Conservation (phyloP, 345 rosid genomes). For the Citrus sp. region DNA sequence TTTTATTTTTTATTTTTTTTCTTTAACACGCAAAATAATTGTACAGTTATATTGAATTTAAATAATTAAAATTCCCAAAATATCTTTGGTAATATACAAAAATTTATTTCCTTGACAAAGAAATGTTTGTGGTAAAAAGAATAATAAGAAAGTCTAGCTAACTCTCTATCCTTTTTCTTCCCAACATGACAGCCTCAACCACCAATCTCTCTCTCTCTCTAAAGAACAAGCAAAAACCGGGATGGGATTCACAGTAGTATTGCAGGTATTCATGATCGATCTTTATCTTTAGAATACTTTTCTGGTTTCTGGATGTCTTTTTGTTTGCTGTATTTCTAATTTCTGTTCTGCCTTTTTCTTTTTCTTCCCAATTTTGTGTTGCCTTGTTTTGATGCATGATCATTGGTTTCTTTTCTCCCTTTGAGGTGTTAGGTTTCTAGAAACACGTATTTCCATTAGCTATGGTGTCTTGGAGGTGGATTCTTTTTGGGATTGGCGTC, state of each 20-base stretch:
- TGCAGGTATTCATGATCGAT: neutral
- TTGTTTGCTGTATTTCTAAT: neutral
- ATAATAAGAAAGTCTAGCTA: neutral
- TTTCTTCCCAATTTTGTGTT: neutral
- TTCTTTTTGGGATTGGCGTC: neutral
- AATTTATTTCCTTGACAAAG: no score
- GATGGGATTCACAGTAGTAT: neutral
- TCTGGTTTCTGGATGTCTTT: neutral
- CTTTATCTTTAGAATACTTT: neutral
- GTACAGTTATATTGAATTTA: no score
- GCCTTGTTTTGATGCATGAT: conserved; percentile 3
- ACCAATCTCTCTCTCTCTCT: neutral
- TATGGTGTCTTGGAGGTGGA: neutral
- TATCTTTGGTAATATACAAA: no score
- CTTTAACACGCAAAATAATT: no score
- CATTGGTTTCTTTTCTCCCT: conserved; percentile 9
- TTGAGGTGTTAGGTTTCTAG: neutral
- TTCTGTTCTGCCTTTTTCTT: neutral
- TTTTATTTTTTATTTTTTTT: no score
- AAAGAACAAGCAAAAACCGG: neutral
- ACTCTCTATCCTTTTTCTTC: no score
- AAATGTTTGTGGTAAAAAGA: neutral
- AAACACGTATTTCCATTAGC: neutral
- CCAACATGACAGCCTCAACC: neutral
- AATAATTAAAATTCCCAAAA: no score